These are phyloP conservation scores for Gastrolobium villosum DNA, from an alignment of 306 rosid species.

Conservation along the genomic window DNA sequence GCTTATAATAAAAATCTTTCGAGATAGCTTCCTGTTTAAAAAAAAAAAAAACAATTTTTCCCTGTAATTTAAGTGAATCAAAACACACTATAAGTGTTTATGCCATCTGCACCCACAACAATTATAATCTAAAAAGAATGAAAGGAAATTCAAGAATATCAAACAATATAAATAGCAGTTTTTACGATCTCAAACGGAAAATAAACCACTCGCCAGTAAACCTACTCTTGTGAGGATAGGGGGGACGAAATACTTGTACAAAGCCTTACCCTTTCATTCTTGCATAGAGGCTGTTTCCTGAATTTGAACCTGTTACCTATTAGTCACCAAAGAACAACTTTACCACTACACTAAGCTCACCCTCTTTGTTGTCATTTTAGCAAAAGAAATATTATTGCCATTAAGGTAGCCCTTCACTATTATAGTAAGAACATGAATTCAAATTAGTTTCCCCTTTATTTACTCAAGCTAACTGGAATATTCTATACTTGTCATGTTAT, in stretches of 20 bases:
- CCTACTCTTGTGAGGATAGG: no score
- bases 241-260: no score
- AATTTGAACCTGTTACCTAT: no score
- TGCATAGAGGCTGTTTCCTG: no score
- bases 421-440: neutral
- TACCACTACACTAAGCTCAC: no score
- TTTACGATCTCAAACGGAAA: neutral
- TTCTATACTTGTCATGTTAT: neutral
- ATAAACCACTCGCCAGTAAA: no score
- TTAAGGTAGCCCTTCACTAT: neutral
- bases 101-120: neutral
- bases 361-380: neutral
- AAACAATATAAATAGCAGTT: neutral
- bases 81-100: neutral
- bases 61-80: neutral
- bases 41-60: neutral
- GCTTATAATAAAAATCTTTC: neutral
- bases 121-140: slow-evolving; percentile 25
- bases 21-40: neutral
- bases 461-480: slow-evolving; percentile 22
- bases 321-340: no score
- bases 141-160: slow-evolving; percentile 11
- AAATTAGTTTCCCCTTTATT: slow-evolving; percentile 24
- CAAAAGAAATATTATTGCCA: neutral
- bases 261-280: no score